Evolutionary conservation across 2,329 filamentous ascomycete species (phyloP), one percentile per base, ranked within the genome.

Genomic region (Thelonectria blattea): DNA sequence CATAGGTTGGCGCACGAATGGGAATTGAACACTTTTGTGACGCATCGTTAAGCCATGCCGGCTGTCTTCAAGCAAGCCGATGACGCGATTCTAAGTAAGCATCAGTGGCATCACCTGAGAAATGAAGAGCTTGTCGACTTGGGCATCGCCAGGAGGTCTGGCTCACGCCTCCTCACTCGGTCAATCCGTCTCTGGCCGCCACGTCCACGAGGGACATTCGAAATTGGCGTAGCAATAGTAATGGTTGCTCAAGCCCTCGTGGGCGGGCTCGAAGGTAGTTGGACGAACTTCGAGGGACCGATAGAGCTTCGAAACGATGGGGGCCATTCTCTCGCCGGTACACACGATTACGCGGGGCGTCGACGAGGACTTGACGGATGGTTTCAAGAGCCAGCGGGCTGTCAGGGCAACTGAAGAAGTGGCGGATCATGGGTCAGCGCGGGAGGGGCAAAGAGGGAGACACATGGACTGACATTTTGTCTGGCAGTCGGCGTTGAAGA

Each of bases 211-310:
- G 7, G 77, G 77, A 68, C 87, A 85, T 73, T 91, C 88, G 71
- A 91, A 93, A 71, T 91, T 93, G 22, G 91, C 86, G 71, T 92
- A 94, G 74, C 89, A 93, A 71, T 85, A 84, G 72, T 93, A 95
- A 75, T 92, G 90, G 71, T 95, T 95, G 74, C 89, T 91, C 61
- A 95, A 76, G 0, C 89, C 89, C n/a, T 85, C 82, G 70, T 94
- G 91, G 64, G 82, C 79, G 4, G 88, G 87, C 68, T 88, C 85
- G 71, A 88, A 93, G 1, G 83, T 85, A 1, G 91, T 93, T 5
- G 87, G 88, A 55, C 74, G 78, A 27, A 90, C 76, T 2, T 88
- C 88, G 34, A 87, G 78, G 46, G 85, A 81, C 48, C 79, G 78
- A 73, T 93, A 93, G n/a, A 94, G 78, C 72, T 85, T 89, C 12